A percentile compares a stretch with the other conserved stretches of the same genome.
Conservation (phyloP, 148 eudicot species). For the Gaultheria prostrata region DNA sequence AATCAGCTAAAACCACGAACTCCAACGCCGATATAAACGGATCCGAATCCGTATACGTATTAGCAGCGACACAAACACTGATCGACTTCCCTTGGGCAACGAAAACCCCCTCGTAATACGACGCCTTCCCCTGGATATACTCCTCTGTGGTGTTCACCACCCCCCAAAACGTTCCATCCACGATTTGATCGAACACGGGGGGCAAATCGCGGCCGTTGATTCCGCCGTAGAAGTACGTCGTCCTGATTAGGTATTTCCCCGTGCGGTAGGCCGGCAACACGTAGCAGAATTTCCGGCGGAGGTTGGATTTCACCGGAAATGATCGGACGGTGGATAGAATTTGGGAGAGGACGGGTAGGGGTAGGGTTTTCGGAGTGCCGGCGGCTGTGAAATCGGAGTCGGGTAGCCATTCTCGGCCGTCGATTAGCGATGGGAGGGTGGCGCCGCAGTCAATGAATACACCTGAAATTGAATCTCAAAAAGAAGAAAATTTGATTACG, state of each 20-base stretch:
- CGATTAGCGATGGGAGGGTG: conserved; percentile 18
- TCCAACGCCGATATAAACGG: conserved; percentile 90
- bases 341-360: conserved; percentile 28
- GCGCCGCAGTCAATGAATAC: conserved; percentile 71
- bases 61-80: conserved; percentile 77
- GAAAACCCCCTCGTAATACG: conserved; percentile 91
- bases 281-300: conserved; percentile 72
- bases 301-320: conserved; percentile 44
- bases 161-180: conserved; percentile 82
- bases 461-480: conserved; percentile 42
- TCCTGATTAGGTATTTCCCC: conserved; percentile 62
- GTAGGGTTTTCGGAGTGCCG: conserved; percentile 44
- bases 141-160: conserved; percentile 80
- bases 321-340: conserved; percentile 64
- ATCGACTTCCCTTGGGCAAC: conserved; percentile 51
- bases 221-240: conserved; percentile 84
- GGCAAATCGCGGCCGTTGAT: conserved; percentile 55
- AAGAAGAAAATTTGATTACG: neutral
- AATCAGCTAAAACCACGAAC: conserved; percentile 51
- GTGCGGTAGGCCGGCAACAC: conserved; percentile 48
- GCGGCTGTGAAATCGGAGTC: conserved; percentile 45
- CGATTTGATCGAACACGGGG: conserved; percentile 89
- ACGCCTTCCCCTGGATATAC: conserved; percentile 40
- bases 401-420: conserved; percentile 58
- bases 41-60: conserved; percentile 76